Evolutionary conservation across 2,329 filamentous ascomycete genomes (phyloP).

Genomic region (Periconia sp.): DNA sequence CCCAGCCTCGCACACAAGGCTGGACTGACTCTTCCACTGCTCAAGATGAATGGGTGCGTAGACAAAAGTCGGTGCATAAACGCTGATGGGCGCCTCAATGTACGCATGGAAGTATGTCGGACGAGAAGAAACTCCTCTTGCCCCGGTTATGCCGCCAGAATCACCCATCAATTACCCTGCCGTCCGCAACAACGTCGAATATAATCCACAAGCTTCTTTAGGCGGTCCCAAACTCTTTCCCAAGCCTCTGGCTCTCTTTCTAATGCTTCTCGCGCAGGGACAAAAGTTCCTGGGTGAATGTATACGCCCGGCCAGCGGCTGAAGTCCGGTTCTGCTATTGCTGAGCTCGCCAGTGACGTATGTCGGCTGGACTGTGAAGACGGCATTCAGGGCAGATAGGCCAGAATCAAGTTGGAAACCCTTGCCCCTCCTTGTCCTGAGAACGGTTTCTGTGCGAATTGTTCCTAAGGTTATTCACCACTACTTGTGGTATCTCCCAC

Average conservation of each 20-base stretch:
- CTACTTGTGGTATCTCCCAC: too few species aligned
- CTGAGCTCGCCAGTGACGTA: conserved; percentile 2
- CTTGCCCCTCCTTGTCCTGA: too few species aligned
- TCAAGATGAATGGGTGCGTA: neutral
- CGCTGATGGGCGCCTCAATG: neutral
- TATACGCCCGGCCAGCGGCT: conserved; percentile 28
- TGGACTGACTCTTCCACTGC: neutral
- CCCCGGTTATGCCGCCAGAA: neutral
- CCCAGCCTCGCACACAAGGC: neutral
- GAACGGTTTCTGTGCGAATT: too few species aligned
- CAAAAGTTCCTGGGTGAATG: conserved; percentile 31
- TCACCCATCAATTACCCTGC: neutral
- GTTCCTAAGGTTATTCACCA: too few species aligned
- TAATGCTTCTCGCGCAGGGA: conserved; percentile 3
- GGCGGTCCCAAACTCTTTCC: conserved; percentile 23
- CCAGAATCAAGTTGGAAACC: too few species aligned
- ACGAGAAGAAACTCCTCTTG: neutral
- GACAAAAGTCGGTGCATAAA: conserved; percentile 5
- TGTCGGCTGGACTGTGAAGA: neutral
- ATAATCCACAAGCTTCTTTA: conserved; percentile 16
- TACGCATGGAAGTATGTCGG: conserved; percentile 1
- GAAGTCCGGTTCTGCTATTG: conserved; percentile 17
- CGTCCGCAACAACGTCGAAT: conserved; percentile 3
- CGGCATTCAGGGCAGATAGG: conserved; percentile 9
- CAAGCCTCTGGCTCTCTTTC: conserved; percentile 21